Evolutionary conservation across 1,284 basidiomycete species (phyloP).

Genomic region (Binderoboletus segoi): DNA sequence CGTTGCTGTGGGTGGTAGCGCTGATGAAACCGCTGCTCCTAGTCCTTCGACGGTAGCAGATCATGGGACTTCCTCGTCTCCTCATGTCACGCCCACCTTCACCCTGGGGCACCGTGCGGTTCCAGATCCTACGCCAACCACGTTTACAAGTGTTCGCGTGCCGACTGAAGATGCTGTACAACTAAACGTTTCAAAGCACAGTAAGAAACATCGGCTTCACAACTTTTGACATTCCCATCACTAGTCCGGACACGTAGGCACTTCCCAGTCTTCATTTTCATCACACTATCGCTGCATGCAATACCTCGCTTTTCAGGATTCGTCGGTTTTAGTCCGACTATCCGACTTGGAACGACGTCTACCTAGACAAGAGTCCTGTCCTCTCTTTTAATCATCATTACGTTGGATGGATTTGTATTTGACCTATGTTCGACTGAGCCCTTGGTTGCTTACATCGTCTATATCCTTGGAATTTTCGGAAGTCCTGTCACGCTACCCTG

Average conservation of each 20-base stretch:
- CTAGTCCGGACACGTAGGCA: neutral
- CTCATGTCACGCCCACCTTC: constrained; percentile 45
- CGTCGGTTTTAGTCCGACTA: neutral
- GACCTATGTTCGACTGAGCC: constrained; percentile 23
- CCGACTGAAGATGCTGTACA: constrained; percentile 4
- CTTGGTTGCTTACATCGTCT: constrained; percentile 11
- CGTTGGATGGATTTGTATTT: constrained; percentile 28
- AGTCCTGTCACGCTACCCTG: constrained; percentile 1
- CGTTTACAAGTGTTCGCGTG: constrained; percentile 6
- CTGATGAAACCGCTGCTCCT: constrained; percentile 44
- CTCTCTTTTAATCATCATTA: constrained; percentile 41
- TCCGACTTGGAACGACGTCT: constrained; percentile 25
- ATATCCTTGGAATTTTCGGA: constrained; percentile 12
- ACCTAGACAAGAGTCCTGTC: constrained; percentile 39
- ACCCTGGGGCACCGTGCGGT: constrained; percentile 43
- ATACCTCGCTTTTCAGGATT: constrained; percentile 2
- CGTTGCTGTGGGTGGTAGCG: constrained; percentile 66
- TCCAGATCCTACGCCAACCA: constrained; percentile 16
- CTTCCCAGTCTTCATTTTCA: neutral
- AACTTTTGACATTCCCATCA: constrained; percentile 12
- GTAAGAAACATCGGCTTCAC: constrained; percentile 14
- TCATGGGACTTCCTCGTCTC: constrained; percentile 24
- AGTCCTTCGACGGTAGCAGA: constrained; percentile 10
- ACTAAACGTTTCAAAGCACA: constrained; percentile 6
- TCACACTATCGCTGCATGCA: constrained; percentile 9